Percentiles rank a stretch among this genome's conserved stretches.
Conservation (phyloP, 2,329 filamentous ascomycete genomes). For the Beauveria brongniartii region DNA sequence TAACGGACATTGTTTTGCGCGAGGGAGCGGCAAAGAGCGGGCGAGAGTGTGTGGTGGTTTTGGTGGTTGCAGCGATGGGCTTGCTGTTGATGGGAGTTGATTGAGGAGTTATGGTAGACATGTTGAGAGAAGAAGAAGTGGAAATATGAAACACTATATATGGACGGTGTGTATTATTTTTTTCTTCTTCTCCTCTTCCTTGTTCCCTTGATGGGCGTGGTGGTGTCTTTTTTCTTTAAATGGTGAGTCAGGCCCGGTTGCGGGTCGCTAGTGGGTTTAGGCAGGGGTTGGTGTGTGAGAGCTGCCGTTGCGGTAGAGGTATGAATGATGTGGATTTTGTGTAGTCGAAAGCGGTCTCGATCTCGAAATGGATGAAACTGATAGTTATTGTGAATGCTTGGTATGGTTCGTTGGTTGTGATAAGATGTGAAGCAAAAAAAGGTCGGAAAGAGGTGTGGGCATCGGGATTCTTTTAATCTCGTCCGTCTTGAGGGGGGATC, state of each 20-base stretch:
- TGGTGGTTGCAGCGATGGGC: slow-evolving; percentile 16
- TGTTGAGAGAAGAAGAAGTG: slow-evolving; percentile 16
- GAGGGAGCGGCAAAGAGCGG: slow-evolving; percentile 32
- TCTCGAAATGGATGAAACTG: background rate
- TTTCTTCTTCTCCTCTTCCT: slow-evolving; percentile 14
- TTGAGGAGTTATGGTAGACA: slow-evolving; percentile 24
- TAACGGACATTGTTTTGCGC: slow-evolving; percentile 91
- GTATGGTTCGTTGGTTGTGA: background rate
- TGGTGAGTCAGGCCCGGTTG: slow-evolving; percentile 20
- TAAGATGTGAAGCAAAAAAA: background rate
- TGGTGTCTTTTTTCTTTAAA: slow-evolving; percentile 17
- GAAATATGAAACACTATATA: background rate
- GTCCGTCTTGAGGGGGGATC: background rate
- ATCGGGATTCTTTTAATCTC: slow-evolving; percentile 19
- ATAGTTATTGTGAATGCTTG: background rate
- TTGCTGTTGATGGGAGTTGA: slow-evolving; percentile 18
- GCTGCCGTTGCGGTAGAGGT: background rate
- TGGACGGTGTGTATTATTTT: slow-evolving; percentile 12
- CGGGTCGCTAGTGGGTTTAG: slow-evolving; percentile 14
- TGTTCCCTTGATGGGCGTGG: background rate
- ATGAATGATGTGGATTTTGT: background rate
- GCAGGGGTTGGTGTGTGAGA: slow-evolving; percentile 3
- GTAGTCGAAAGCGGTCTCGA: background rate
- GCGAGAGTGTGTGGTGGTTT: slow-evolving; percentile 22
- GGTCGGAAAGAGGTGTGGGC: slow-evolving; percentile 11